Evolutionary conservation across 176 grass and related monocot genomes (phyloP).

Genomic region (Bothriochloa decipiens): DNA sequence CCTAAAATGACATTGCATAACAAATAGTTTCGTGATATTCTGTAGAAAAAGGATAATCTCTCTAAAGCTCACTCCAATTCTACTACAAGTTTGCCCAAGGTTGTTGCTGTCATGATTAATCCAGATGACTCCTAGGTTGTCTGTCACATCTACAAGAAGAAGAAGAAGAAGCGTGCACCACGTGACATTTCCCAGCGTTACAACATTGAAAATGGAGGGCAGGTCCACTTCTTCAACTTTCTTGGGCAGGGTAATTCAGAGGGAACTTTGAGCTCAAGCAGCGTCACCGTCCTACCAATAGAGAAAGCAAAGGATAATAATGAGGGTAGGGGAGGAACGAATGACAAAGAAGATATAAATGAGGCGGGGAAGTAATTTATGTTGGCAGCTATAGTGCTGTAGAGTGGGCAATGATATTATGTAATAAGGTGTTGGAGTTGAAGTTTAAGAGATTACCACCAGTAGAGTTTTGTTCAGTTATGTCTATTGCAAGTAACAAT

Average conservation of each 20-base stretch:
- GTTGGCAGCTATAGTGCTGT: neutral
- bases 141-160: constrained; percentile 16
- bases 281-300: neutral
- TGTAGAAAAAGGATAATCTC: neutral
- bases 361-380: neutral
- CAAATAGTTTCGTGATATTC: neutral
- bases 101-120: neutral
- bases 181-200: neutral
- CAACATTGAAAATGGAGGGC: neutral
- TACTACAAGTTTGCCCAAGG: neutral
- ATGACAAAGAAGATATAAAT: neutral
- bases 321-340: neutral
- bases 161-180: neutral
- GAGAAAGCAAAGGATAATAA: neutral
- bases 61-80: too few relatives aligned
- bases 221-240: neutral
- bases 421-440: neutral
- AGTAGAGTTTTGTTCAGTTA: neutral
- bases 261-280: neutral
- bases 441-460: neutral
- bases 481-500: too few relatives aligned
- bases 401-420: neutral
- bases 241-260: neutral
- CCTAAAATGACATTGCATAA: neutral
- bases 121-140: constrained; percentile 1